Evolutionary conservation across 176 grass and related monocot genomes (phyloP).

Genomic region (Aegilops speltoides): DNA sequence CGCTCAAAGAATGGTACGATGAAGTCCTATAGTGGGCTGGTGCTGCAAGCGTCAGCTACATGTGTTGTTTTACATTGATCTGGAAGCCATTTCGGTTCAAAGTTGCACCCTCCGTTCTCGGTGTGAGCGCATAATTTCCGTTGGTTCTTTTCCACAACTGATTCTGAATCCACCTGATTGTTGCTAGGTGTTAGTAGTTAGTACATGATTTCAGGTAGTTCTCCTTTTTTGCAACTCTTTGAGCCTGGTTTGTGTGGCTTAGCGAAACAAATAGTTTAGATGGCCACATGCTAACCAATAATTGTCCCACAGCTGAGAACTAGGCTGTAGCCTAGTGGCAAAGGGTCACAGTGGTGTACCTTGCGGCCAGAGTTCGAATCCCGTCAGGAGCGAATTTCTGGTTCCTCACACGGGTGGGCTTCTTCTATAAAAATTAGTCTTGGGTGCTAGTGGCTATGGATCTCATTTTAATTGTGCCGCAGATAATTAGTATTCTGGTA

Average conservation of each 20-base stretch:
- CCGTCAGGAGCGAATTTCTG: no score
- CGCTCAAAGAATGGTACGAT: neutral
- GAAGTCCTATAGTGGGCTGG: neutral
- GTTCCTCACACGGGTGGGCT: no score
- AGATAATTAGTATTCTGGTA: no score
- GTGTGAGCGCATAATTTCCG: neutral
- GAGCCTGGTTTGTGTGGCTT: neutral
- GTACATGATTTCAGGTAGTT: neutral
- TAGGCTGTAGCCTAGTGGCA: no score
- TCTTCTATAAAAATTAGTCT: no score
- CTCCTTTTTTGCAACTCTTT: neutral
- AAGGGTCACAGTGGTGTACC: no score
- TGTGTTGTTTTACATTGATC: neutral
- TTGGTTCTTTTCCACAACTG: neutral
- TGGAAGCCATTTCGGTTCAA: neutral
- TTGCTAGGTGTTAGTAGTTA: neutral
- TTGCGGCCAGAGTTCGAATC: no score
- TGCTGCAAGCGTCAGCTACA: neutral
- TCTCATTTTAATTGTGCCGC: no score
- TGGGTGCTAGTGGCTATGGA: no score
- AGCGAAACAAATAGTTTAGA: neutral
- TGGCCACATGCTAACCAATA: neutral
- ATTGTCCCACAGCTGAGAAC: neutral
- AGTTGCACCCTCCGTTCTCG: no score
- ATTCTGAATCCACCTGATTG: neutral